Evolutionary conservation across 805 yeast genomes (phyloP).

Genomic region (Priceomyces medius): DNA sequence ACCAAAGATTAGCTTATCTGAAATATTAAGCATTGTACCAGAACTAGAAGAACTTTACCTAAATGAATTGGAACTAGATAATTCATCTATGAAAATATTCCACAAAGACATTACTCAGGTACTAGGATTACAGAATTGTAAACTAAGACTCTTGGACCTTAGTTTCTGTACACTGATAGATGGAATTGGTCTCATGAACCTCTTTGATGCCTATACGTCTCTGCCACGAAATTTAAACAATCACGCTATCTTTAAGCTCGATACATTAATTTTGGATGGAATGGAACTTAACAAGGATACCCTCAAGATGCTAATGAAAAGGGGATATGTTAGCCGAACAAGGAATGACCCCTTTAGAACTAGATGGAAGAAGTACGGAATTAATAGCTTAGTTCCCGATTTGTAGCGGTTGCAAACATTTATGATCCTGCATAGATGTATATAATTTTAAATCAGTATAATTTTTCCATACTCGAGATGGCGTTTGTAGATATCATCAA

Average conservation of each 20-base stretch:
- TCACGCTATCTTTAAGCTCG: constrained; percentile 12
- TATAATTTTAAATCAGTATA: not conserved
- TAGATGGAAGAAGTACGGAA: constrained; percentile 37
- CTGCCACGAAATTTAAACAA: constrained; percentile 2
- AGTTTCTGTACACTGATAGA: constrained; percentile 34
- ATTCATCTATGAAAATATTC: constrained; percentile 29
- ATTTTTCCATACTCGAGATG: constrained; percentile 7
- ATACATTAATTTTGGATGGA: constrained; percentile 32
- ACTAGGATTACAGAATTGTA: constrained; percentile 13
- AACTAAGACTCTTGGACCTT: constrained; percentile 31
- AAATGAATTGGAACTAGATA: constrained; percentile 38
- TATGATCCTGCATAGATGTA: not conserved
- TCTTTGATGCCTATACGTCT: constrained; percentile 19
- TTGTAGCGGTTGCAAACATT: constrained; percentile 6
- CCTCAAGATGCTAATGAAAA: constrained; percentile 15
- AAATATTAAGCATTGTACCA: constrained; percentile 20
- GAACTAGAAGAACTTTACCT: constrained; percentile 22
- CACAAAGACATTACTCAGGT: constrained; percentile 21
- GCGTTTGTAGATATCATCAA: constrained; percentile 2
- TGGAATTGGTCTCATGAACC: constrained; percentile 39
- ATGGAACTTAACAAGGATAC: constrained; percentile 31
- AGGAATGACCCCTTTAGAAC: constrained; percentile 23
- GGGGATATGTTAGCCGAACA: constrained; percentile 18
- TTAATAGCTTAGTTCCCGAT: constrained; percentile 24
- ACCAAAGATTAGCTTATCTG: constrained; percentile 14